phyloP scores from a whole-genome alignment of 805 yeast genomes.

The Torulaspora indica region DNA sequence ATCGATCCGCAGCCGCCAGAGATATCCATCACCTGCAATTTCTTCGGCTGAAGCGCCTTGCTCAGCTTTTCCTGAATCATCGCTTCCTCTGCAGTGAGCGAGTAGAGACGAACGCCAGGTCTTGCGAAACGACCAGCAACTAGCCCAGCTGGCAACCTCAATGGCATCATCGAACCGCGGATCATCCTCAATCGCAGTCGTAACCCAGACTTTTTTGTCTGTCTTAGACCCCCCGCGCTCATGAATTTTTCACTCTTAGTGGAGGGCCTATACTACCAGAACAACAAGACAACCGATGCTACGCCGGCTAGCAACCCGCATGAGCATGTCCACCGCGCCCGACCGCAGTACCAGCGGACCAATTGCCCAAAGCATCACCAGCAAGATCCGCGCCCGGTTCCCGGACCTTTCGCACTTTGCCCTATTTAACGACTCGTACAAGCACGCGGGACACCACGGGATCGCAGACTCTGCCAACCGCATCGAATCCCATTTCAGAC shows the following conservation, averaged over 20 bases:
- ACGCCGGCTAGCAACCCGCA: slow-evolving; percentile 10
- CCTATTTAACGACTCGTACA: slow-evolving; percentile 75
- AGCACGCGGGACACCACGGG: slow-evolving; percentile 84
- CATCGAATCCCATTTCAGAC: slow-evolving; percentile 76
- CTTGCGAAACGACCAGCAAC: neutral
- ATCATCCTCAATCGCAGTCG: too few relatives aligned
- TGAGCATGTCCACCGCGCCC: slow-evolving; percentile 9
- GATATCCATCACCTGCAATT: slow-evolving; percentile 68
- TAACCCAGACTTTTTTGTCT: too few relatives aligned
- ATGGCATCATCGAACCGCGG: neutral
- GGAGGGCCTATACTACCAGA: neutral
- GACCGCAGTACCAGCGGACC: slow-evolving; percentile 36
- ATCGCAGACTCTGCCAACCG: slow-evolving; percentile 66
- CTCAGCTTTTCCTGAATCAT: slow-evolving; percentile 55
- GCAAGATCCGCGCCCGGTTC: slow-evolving; percentile 38
- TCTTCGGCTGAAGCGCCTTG: slow-evolving; percentile 54
- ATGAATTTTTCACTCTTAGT: neutral
- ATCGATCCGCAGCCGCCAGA: slow-evolving; percentile 98
- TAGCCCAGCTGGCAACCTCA: neutral
- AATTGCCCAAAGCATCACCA: slow-evolving; percentile 45
- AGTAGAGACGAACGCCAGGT: slow-evolving; percentile 12
- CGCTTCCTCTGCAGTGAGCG: slow-evolving; percentile 45
- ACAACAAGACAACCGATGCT: slow-evolving; percentile 3
- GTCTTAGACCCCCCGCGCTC: too few relatives aligned
- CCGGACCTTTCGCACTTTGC: slow-evolving; percentile 44